phyloP scores from a whole-genome alignment of 1,139 yeast species.

The Taiozyma onychis region DNA sequence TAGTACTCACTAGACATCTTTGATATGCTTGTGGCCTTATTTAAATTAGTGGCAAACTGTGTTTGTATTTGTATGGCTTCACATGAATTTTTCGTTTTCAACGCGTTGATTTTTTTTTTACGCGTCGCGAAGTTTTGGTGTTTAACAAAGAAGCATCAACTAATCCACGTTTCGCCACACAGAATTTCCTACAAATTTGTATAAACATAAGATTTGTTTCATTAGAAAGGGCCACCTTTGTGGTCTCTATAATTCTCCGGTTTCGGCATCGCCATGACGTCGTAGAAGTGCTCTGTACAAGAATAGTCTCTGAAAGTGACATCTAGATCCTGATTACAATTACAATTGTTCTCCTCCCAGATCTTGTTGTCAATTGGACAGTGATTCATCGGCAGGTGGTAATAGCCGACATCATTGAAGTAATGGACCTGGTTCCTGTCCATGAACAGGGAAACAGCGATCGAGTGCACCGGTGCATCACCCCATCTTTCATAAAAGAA shows the following conservation, averaged over 20 bases:
- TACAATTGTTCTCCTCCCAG: conserved; percentile 42
- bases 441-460: conserved; percentile 48
- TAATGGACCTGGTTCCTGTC: conserved; percentile 44
- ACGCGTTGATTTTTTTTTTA: neutral
- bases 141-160: neutral
- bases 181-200: too few species aligned
- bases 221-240: neutral
- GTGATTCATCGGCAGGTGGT: conserved; percentile 51
- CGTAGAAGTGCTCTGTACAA: conserved; percentile 48
- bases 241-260: conserved; percentile 46
- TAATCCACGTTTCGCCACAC: neutral
- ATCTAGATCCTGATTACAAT: conserved; percentile 42
- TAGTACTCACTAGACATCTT: neutral
- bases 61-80: neutral
- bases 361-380: conserved; percentile 48
- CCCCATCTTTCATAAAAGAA: conserved; percentile 70
- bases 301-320: conserved; percentile 29
- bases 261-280: conserved; percentile 38
- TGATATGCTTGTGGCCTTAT: neutral
- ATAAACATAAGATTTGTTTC: neutral
- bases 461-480: conserved; percentile 62
- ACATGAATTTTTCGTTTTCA: neutral
- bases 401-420: conserved; percentile 53
- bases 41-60: neutral
- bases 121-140: neutral